Conservation (phyloP, 2,329 filamentous ascomycete genomes). For the Penicillium sp. region DNA sequence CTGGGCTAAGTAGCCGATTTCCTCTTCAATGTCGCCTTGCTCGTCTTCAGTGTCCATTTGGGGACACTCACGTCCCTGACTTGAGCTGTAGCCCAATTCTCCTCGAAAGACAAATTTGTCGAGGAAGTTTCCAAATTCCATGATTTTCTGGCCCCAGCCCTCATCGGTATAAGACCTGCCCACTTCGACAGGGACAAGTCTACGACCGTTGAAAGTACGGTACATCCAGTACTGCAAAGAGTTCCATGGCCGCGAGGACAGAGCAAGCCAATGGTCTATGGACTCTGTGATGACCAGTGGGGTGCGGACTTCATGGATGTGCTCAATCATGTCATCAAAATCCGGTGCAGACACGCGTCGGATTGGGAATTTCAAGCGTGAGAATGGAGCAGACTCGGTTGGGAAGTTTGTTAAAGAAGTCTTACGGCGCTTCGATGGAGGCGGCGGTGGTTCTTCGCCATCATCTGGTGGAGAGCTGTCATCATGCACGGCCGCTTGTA, state of each 20-base stretch:
- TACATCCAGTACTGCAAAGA: slow-evolving; percentile 67
- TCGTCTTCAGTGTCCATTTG: slow-evolving; percentile 7
- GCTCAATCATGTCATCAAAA: slow-evolving; percentile 56
- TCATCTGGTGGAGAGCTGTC: slow-evolving; percentile 3
- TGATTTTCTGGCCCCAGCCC: slow-evolving; percentile 75
- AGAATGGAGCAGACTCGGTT: slow-evolving; percentile 27
- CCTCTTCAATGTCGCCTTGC: background rate
- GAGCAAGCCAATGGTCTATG: slow-evolving; percentile 69
- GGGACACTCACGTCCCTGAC: slow-evolving; percentile 2
- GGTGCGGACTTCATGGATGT: slow-evolving; percentile 46
- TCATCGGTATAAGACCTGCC: slow-evolving; percentile 82
- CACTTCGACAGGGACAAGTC: slow-evolving; percentile 79
- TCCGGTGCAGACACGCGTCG: slow-evolving; percentile 43
- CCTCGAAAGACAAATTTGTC: slow-evolving; percentile 49
- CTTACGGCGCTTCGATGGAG: slow-evolving; percentile 28
- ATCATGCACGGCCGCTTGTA: slow-evolving; percentile 21
- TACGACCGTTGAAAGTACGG: slow-evolving; percentile 66
- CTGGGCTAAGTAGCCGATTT: slow-evolving; percentile 79
- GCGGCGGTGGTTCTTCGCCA: background rate
- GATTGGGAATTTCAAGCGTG: slow-evolving; percentile 32
- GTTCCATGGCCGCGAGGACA: slow-evolving; percentile 62
- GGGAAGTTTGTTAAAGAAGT: slow-evolving; percentile 30
- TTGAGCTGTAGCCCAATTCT: slow-evolving; percentile 1
- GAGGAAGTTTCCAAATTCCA: slow-evolving; percentile 69
- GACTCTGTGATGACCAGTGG: slow-evolving; percentile 67